A percentile compares a stretch with the other conserved stretches of the same genome.
These are phyloP conservation scores for Teratosphaeria destructans DNA, from an alignment of 2,329 filamentous ascomycete species.

Conservation along the genomic window DNA sequence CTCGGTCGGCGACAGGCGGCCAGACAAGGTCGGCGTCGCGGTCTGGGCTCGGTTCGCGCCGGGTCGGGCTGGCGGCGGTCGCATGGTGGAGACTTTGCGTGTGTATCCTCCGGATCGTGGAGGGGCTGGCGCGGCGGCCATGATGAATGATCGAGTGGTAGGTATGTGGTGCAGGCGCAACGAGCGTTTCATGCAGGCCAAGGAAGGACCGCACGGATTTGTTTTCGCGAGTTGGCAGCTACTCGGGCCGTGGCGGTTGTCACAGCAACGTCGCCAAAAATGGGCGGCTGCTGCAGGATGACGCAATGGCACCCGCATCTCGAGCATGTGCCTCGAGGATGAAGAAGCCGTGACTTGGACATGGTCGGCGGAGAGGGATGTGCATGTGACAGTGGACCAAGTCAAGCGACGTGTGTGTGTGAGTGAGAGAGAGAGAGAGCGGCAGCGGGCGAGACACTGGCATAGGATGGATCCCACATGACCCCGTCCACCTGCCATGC, in stretches of 20 bases:
- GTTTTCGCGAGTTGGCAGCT: background rate
- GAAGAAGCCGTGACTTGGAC: background rate
- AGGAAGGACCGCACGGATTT: background rate
- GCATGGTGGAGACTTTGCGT: conserved; percentile 31
- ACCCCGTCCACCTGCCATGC: conserved; percentile 3
- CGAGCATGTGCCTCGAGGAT: background rate
- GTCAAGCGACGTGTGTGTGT: background rate
- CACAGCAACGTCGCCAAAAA: background rate
- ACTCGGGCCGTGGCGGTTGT: background rate
- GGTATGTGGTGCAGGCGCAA: background rate
- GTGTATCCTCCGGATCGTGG: conserved; percentile 1
- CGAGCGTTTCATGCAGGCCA: background rate
- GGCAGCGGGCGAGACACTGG: background rate
- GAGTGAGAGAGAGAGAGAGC: background rate
- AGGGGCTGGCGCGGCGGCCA: conserved; percentile 5
- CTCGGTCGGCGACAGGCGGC: conserved; percentile 58
- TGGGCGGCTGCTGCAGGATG: background rate
- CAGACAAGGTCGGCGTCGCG: conserved; percentile 35
- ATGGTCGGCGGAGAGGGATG: background rate
- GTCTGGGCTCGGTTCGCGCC: conserved; percentile 35
- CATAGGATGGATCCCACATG: background rate
- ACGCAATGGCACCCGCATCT: background rate
- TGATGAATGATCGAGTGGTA: background rate
- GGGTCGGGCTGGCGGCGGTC: conserved; percentile 40
- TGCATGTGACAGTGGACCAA: background rate